Conservation (phyloP, 305 asterid genomes). For the Coffea humblotiana region DNA sequence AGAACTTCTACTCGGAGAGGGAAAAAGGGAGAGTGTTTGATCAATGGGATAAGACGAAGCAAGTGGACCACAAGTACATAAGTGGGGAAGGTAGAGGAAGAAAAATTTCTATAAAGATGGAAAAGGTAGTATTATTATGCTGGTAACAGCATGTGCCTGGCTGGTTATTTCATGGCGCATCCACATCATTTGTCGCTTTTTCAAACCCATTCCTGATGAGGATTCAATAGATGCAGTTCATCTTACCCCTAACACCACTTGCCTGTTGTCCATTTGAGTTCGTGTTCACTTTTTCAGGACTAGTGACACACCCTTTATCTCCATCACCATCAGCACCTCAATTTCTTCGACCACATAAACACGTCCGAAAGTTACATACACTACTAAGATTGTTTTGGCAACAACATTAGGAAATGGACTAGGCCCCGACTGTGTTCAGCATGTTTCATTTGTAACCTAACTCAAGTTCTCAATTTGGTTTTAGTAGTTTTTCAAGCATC, state of each 20-base stretch:
- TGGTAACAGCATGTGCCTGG: constrained; percentile 50
- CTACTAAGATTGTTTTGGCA: background rate
- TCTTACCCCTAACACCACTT: constrained; percentile 18
- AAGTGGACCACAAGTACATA: constrained; percentile 34
- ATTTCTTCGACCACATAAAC: background rate
- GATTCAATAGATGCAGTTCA: constrained; percentile 33
- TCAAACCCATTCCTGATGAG: constrained; percentile 11
- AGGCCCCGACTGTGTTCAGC: background rate
- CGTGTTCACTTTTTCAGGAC: constrained; percentile 20
- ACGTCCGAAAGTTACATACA: background rate
- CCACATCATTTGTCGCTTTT: constrained; percentile 39
- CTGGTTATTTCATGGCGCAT: constrained; percentile 33
- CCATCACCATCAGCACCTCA: constrained; percentile 11
- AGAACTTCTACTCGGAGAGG: too few relatives aligned
- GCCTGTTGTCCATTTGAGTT: constrained; percentile 13
- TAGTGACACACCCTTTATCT: constrained; percentile 10
- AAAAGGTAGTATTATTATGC: constrained; percentile 23
- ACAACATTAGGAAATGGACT: background rate
- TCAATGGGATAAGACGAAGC: constrained; percentile 37
- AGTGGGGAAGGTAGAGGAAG: constrained; percentile 23
- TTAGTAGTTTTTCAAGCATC: background rate
- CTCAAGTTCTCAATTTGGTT: background rate
- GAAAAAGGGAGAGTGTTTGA: constrained; percentile 13
- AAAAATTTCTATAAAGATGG: constrained; percentile 6
- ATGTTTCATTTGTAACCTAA: background rate